Base-by-base conservation (phyloP, 371 early-diverging fungal species). In the Batrachochytrium dendrobatidis region DNA sequence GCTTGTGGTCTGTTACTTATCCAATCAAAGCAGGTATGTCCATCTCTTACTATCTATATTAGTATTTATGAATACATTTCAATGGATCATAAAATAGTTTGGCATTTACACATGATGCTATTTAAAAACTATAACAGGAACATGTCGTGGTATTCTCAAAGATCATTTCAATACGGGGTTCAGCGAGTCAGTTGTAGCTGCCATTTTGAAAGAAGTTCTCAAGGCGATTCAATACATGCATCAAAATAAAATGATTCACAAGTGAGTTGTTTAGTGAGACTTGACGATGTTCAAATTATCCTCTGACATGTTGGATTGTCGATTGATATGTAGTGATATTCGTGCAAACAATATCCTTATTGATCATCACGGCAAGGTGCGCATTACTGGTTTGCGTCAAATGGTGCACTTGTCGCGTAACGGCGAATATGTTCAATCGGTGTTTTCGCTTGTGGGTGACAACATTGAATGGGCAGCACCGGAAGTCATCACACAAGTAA, bases 381-480 rank as follows among this genome's bases (percentile, higher is more conserved):
- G 67, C 3, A 28, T 82, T 12, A 71, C 74, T 0, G 81, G 81
- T 7, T 64, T 79, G 26, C 71, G 79, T 33, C 74, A 76, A 46
- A 33, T 80, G 34, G 61, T 63, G 2, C 51, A 51, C 3, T 57
- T 72, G 26, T 46, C 60, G 26, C 60, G 60, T 33, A 49, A 60
- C 35, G 79, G 73, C 6, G 59, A 63, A 31, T 69, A 70, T 58
- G 34, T 65, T 20, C 58, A 70, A 45, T 61, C 74, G 5, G 75
- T 68, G 0, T 81, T 79, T 61, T 70, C 71, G 8, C 62, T 69
- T 1, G 70, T 78, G 18, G 79, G 82, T 12, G 71, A 75, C 63
- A 73, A 75, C 62, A 72, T 71, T 25, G 82, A 80, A 51, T 80
- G 80, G 80, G 72, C 73, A 3, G 76, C 82, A 10, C 82, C 82